Percentiles rank a stretch among this genome's conserved stretches.
phyloP scores from a whole-genome alignment of 108 stramenopile genomes.

The Cylindrotheca closterium region DNA sequence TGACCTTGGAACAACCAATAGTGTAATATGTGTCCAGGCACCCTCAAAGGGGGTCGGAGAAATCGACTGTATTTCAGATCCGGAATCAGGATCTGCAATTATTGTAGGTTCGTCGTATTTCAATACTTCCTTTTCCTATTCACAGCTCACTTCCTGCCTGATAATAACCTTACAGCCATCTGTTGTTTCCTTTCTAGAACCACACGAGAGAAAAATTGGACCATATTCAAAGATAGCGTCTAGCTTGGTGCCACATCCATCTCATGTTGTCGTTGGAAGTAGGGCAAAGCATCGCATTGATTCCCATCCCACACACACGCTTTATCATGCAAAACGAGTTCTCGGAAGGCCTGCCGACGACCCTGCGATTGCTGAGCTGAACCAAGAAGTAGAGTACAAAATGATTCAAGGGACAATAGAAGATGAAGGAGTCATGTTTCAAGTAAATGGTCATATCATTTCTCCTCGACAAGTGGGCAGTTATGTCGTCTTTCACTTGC shows the following conservation, averaged over 20 bases:
- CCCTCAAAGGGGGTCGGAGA: slow-evolving; percentile 71
- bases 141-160: no score
- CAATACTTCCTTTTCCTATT: no score
- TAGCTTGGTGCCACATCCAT: slow-evolving; percentile 62
- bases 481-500: slow-evolving; percentile 74
- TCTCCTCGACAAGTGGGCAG: slow-evolving; percentile 75
- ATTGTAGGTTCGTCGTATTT: no score
- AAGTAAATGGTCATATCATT: slow-evolving; percentile 27
- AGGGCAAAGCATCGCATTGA: slow-evolving; percentile 75
- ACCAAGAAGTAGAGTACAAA: slow-evolving; percentile 71
- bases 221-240: slow-evolving; percentile 23
- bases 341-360: slow-evolving; percentile 61
- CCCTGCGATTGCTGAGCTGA: slow-evolving; percentile 49
- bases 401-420: slow-evolving; percentile 28
- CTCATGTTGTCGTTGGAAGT: slow-evolving; percentile 71
- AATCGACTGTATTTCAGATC: slow-evolving; percentile 81
- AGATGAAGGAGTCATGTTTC: slow-evolving; percentile 21
- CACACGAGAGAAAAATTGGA: slow-evolving; percentile 39
- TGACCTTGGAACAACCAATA: slow-evolving; percentile 87
- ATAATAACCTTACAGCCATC: slow-evolving; percentile 44
- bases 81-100: slow-evolving; percentile 61
- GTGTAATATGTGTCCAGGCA: slow-evolving; percentile 82
- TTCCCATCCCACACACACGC: slow-evolving; percentile 80
- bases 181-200: slow-evolving; percentile 83
- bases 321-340: slow-evolving; percentile 85